These are phyloP conservation scores for Ophiosphaerella narmari DNA, from an alignment of 2,329 filamentous ascomycete species.

Conservation along the genomic window DNA sequence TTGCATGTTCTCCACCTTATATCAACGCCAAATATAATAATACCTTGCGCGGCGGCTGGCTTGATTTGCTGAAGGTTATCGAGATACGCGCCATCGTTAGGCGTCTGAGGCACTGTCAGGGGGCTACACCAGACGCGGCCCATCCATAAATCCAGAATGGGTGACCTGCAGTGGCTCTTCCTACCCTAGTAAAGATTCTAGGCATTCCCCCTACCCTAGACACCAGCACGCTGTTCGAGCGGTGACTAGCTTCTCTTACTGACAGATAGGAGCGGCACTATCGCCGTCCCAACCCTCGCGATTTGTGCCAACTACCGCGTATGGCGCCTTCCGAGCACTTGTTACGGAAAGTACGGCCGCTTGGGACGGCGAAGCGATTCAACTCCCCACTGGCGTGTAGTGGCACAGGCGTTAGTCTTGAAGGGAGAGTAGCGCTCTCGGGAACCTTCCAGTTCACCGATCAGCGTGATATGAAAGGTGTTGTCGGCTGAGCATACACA, in stretches of 20 bases:
- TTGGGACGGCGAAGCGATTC: background rate
- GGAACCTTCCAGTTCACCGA: conserved; percentile 14
- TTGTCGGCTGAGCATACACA: conserved; percentile 9
- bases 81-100: conserved; percentile 12
- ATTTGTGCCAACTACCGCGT: conserved; percentile 1
- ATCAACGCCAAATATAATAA: conserved; percentile 1
- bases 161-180: conserved; percentile 12
- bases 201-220: conserved; percentile 8
- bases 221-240: conserved; percentile 11
- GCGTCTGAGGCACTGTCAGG: conserved; percentile 12
- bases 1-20: conserved; percentile 3
- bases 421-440: conserved; percentile 11
- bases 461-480: conserved; percentile 15
- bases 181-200: conserved; percentile 4
- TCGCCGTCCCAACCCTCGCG: conserved; percentile 4
- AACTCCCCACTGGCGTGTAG: conserved; percentile 5
- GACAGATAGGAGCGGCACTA: conserved; percentile 4
- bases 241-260: background rate
- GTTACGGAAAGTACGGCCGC: conserved; percentile 1
- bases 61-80: background rate
- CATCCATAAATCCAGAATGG: conserved; percentile 10
- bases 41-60: background rate
- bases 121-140: conserved; percentile 6
- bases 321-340: conserved; percentile 2
- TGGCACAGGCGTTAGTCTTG: conserved; percentile 8